A percentile compares a stretch with the other conserved stretches of the same genome.
These are phyloP conservation scores for Ormosia semicastrata DNA, from an alignment of 306 rosid species.

Conservation along the genomic window DNA sequence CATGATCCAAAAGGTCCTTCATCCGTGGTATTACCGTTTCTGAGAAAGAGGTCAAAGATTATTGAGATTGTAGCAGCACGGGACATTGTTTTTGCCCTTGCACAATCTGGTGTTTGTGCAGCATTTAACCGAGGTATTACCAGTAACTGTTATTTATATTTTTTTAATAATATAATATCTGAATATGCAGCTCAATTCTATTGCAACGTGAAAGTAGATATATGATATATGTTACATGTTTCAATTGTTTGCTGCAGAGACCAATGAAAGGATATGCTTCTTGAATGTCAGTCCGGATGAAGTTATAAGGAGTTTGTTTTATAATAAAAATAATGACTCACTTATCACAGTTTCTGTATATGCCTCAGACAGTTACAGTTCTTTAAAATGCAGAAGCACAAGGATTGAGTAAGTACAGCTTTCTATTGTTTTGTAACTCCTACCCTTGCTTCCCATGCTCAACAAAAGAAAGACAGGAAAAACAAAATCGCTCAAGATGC, in stretches of 20 bases:
- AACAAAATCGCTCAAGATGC: not conserved
- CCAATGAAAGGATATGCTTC: constrained; percentile 92
- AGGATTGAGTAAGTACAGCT: constrained; percentile 71
- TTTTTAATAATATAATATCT: not conserved
- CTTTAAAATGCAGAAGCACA: constrained; percentile 94
- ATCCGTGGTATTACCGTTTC: constrained; percentile 37
- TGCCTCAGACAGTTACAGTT: constrained; percentile 96
- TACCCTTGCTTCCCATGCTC: not conserved
- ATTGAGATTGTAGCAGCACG: constrained; percentile 60
- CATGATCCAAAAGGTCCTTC: constrained; percentile 58
- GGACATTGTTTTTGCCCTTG: constrained; percentile 54
- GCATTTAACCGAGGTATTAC: constrained; percentile 55
- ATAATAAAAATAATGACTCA: constrained; percentile 91
- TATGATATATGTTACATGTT: not conserved
- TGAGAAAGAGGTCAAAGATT: constrained; percentile 55
- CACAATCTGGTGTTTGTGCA: constrained; percentile 63
- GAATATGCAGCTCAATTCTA: not conserved
- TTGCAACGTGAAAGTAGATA: constrained; percentile 14
- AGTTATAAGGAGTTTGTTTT: constrained; percentile 89
- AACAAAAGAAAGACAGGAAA: constrained; percentile 1
- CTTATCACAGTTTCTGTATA: constrained; percentile 97
- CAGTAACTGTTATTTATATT: not conserved
- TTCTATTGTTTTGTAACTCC: not conserved
- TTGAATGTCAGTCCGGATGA: constrained; percentile 93
- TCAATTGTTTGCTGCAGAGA: constrained; percentile 60